Evolutionary conservation across 768 basidiomycete species (phyloP).

Genomic region (Grammothele lineata): DNA sequence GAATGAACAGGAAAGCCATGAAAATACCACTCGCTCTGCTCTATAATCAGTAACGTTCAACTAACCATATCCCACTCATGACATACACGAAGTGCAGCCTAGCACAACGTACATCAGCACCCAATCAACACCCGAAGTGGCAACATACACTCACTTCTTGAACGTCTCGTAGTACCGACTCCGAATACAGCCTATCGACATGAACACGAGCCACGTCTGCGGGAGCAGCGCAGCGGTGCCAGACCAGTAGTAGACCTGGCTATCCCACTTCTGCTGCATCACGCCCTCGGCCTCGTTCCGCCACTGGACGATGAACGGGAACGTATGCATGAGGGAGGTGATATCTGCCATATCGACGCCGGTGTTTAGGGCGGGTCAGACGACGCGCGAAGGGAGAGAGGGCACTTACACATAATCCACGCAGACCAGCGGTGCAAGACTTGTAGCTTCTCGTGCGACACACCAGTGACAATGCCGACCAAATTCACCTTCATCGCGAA

Average conservation of each 20-base stretch:
- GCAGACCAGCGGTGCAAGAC: conserved; percentile 34
- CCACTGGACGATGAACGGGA: conserved; percentile 31
- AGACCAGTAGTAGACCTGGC: conserved; percentile 26
- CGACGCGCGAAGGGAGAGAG: too few species aligned
- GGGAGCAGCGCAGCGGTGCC: conserved; percentile 32
- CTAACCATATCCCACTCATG: too few species aligned
- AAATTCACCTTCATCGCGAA: too few species aligned
- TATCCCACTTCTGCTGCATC: conserved; percentile 20
- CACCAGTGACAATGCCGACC: too few species aligned
- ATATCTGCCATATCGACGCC: conserved; percentile 18
- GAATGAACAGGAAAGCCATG: too few species aligned
- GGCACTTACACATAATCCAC: conserved; percentile 29
- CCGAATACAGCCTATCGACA: conserved; percentile 30
- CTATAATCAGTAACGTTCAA: too few species aligned
- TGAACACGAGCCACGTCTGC: conserved; percentile 26
- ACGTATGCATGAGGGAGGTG: conserved; percentile 31
- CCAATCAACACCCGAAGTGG: not conserved
- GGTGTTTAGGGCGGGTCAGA: too few species aligned
- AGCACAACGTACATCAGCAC: too few species aligned
- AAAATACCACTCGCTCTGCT: too few species aligned
- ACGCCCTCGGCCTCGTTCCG: conserved; percentile 20
- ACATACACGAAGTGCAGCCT: too few species aligned
- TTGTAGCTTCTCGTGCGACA: too few species aligned
- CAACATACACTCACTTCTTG: conserved; percentile 21
- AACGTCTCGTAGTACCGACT: conserved; percentile 31